phyloP scores from a whole-genome alignment of 1,284 basidiomycete species.

The Vanrija sp. region DNA sequence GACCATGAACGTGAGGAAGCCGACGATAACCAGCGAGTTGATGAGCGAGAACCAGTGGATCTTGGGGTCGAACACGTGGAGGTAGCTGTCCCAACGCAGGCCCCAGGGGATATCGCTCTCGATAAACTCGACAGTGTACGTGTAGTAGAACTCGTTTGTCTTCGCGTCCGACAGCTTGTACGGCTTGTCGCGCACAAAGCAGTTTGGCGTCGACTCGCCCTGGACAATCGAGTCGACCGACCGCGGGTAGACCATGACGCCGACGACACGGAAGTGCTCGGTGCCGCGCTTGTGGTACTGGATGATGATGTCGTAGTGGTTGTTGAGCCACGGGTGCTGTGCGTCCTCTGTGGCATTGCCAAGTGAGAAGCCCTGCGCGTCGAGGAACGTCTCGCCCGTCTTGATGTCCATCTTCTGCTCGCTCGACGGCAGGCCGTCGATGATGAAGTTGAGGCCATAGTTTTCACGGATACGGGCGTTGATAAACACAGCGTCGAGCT shows the following conservation, averaged over 20 bases:
- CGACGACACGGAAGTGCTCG: constrained; percentile 73
- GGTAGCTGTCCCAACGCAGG: constrained; percentile 86
- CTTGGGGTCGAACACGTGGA: constrained; percentile 59
- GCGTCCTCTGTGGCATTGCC: constrained; percentile 12
- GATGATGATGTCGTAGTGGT: constrained; percentile 63
- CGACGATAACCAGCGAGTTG: constrained; percentile 85
- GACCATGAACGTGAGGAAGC: constrained; percentile 88
- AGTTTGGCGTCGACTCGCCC: constrained; percentile 31
- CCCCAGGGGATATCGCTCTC: constrained; percentile 85
- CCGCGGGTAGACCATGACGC: constrained; percentile 83
- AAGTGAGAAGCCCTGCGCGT: constrained; percentile 60
- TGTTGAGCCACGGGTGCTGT: constrained; percentile 67
- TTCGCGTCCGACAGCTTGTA: constrained; percentile 57
- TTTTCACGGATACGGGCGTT: constrained; percentile 88
- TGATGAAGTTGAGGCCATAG: constrained; percentile 90
- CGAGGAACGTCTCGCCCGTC: constrained; percentile 78
- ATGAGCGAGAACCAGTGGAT: constrained; percentile 80
- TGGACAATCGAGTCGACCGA: constrained; percentile 45
- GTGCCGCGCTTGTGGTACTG: constrained; percentile 77
- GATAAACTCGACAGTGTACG: constrained; percentile 84
- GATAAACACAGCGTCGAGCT: constrained; percentile 77
- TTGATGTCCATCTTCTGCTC: constrained; percentile 79
- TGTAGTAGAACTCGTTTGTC: constrained; percentile 73
- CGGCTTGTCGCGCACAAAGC: constrained; percentile 20
- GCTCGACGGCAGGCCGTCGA: constrained; percentile 89